Base-by-base conservation (phyloP, 768 basidiomycete genomes). In the Albatrellus ellisii region DNA sequence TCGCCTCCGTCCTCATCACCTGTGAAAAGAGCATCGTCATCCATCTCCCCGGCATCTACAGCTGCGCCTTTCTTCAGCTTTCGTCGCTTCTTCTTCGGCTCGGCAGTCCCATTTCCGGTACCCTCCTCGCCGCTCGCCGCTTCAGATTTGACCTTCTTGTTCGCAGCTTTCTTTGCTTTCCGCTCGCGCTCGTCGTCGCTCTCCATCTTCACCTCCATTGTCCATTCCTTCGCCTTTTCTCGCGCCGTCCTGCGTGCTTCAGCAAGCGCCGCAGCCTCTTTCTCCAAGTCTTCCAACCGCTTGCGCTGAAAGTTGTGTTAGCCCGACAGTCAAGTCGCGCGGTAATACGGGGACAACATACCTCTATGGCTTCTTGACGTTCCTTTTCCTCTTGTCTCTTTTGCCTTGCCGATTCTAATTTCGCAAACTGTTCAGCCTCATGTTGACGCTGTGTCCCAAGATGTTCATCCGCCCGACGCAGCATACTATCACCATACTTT, bases 401-500 rank as follows among this genome's bases (percentile, higher is more conserved):
- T 47, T 72, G 75, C 42, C 85, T 71, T 4, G 90, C 91, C 15
- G 73, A 69, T 29, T 88, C 84, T 2, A 90, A 65, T 55, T 75
- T 77, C 4, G 81, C 77, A 36, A 78, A 70, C 0, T 70, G 67
- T 54, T 90, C 83, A 0, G 61, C 65, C 56, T 92, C 90, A 51
- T 75, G 71, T 43, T 77, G 72, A 41, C 71, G 65, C 56, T 94
- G 90, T 14, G 71, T 65, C 4, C 70, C 60, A 18, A 89, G 63
- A 54, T 94, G 89, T 31, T 85, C 87, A 9, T 86, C 82, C 2
- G 77, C 80, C 39, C 78, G 78, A 42, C 85, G 71, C 41, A 94
- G 57, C 69, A 98, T 79, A 53, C 72, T 80, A 46, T 87, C 82
- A 10, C 91, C 90, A 52, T 97, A 99, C 57, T 83, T 82, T 28